These are phyloP conservation scores for Leccinum aurantiacum DNA, from an alignment of 768 basidiomycete genomes.

Conservation along the genomic window DNA sequence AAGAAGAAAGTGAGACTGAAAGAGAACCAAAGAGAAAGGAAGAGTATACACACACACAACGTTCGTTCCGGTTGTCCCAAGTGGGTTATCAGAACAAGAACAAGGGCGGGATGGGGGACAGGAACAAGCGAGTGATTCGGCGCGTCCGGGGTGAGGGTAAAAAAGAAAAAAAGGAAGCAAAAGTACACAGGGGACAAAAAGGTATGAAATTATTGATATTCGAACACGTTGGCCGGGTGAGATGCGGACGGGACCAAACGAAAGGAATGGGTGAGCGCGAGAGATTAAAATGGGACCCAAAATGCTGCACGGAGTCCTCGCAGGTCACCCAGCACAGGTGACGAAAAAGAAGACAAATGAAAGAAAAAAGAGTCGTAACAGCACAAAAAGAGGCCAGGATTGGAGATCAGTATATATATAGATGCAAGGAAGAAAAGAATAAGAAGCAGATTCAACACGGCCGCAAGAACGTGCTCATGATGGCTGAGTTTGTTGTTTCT, in stretches of 20 bases:
- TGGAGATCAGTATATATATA: constrained; percentile 17
- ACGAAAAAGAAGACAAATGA: not conserved
- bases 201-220: not conserved
- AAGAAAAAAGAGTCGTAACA: not conserved
- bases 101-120: not conserved
- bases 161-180: not conserved
- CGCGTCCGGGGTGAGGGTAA: not conserved
- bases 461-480: constrained; percentile 24
- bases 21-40: not conserved
- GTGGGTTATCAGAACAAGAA: not conserved
- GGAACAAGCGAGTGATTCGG: not conserved
- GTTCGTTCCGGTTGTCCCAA: not conserved
- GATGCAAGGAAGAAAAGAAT: constrained; percentile 14
- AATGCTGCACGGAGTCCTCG: not conserved
- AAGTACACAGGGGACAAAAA: not conserved
- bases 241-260: not conserved
- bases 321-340: not conserved
- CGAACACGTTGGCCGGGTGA: not conserved
- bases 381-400: not conserved
- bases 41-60: not conserved
- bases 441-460: not conserved
- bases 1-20: not conserved
- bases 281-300: not conserved
- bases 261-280: not conserved
- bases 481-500: constrained; percentile 49